Percentiles rank a stretch among this genome's conserved stretches.
Conservation (phyloP, 2,329 filamentous ascomycete species). For the Eutypella sp. region DNA sequence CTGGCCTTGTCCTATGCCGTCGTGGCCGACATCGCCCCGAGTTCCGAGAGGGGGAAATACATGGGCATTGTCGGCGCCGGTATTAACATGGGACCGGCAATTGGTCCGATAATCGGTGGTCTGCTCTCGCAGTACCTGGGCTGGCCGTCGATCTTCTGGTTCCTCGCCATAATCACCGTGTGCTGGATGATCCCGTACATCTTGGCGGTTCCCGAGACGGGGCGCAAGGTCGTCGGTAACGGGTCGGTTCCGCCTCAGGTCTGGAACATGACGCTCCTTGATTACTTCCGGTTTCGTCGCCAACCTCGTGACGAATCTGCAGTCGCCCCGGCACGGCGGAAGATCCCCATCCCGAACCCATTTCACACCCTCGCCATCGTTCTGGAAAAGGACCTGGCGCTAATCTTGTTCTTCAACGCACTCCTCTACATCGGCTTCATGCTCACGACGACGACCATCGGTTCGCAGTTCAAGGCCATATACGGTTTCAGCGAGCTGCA, state of each 20-base stretch:
- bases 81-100: conserved; percentile 48
- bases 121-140: conserved; percentile 58
- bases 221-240: conserved; percentile 56
- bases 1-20: conserved; percentile 68
- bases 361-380: conserved; percentile 49
- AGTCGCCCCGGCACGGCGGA: conserved; percentile 29
- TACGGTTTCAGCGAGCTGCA: conserved; percentile 47
- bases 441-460: conserved; percentile 47
- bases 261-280: conserved; percentile 54
- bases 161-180: conserved; percentile 51
- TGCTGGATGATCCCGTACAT: conserved; percentile 49
- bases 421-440: conserved; percentile 54
- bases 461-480: conserved; percentile 45
- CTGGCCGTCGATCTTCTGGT: conserved; percentile 69
- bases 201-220: conserved; percentile 55
- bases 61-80: conserved; percentile 62
- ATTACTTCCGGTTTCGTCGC: conserved; percentile 38
- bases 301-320: conserved; percentile 28
- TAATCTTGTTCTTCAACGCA: conserved; percentile 48
- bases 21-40: conserved; percentile 66
- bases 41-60: conserved; percentile 66
- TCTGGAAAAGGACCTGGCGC: conserved; percentile 52
- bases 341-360: conserved; percentile 52
- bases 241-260: conserved; percentile 53
- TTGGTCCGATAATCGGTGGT: conserved; percentile 60